Evolutionary conservation across 257 asterid genomes (phyloP), one percentile per base, ranked within the genome.

Genomic region (Penstemon davidsonii): DNA sequence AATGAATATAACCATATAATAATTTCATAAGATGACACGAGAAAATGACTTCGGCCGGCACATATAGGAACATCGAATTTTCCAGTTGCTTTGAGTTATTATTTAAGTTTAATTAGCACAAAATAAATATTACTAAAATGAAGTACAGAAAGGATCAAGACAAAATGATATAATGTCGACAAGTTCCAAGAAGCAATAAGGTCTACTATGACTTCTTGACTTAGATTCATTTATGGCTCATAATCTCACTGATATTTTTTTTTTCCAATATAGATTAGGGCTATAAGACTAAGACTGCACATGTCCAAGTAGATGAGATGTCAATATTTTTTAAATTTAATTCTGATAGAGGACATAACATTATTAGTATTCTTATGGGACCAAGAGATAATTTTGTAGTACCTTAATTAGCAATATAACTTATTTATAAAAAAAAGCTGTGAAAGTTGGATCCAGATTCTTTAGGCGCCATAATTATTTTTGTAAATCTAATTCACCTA

Each of bases 171-270:
- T 65, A 67, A 33, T 65, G 72, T 8, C 64, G 82, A 77, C 78
- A 60, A 61, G 38, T 81, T 76, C 74, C 71, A 56, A 68, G 77
- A 76, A 78, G 75, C 79, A 59, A 74, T 64, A 64, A 60, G 64
- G 75, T 55, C 46, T 51, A 69, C 54, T 43, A 60, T 57, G 37
- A n/a, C 37, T 62, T 68, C 57, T 15, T 79, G 80, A 73, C 80
- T 73, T 61, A 37, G 11, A 55, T 58, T 65, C 74, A 60, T 67
- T 65, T 66, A 70, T 62, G 54, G 60, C 43, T 60, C 52, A 25
- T 55, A 60, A 70, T 74, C 79, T 70, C 64, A 70, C 70, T 62
- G 70, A 54, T 38, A 59, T 8, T 51, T 15, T 3, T 71, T 77
- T 36, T 61, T 43, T 25, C 33, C 54, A 69, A 25, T 55, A 60